These are phyloP conservation scores for Hyaloperonospora brassicae DNA, from an alignment of 352 stramenopile species.

Conservation along the genomic window DNA sequence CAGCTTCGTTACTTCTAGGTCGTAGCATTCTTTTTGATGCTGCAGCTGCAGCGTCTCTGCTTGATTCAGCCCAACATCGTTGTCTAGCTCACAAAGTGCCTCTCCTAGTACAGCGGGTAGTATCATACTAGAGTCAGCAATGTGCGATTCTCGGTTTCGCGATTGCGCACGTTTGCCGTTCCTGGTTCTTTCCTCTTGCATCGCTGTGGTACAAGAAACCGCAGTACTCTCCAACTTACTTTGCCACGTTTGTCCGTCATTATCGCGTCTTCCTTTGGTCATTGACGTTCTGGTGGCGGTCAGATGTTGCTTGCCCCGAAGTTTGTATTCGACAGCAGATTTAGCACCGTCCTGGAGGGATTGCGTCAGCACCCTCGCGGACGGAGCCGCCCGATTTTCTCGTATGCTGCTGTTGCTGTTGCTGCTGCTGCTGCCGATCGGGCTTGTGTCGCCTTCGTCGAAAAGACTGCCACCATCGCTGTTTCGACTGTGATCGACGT, in stretches of 20 bases:
- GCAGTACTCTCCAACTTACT: conserved; percentile 7
- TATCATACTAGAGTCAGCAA: conserved; percentile 17
- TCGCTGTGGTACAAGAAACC: conserved; percentile 2
- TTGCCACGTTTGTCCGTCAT: not conserved
- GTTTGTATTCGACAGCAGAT: conserved; percentile 24
- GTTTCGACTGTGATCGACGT: conserved; percentile 7
- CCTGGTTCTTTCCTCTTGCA: conserved; percentile 8
- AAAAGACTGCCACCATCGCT: not conserved
- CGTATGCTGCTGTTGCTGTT: conserved; percentile 3
- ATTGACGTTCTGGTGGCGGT: conserved; percentile 1
- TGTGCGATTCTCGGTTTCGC: conserved; percentile 6
- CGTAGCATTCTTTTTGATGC: conserved; percentile 57
- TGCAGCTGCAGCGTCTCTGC: conserved; percentile 71
- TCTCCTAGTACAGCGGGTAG: conserved; percentile 71
- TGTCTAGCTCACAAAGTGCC: conserved; percentile 68
- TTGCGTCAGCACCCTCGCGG: not conserved
- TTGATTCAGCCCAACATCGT: conserved; percentile 83
- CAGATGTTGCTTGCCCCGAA: conserved; percentile 18
- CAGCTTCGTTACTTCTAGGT: conserved; percentile 56
- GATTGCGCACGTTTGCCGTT: conserved; percentile 4
- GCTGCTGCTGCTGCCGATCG: not conserved
- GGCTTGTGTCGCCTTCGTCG: conserved; percentile 6
- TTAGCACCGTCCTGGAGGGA: conserved; percentile 17
- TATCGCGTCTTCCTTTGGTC: conserved; percentile 8
- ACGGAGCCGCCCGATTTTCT: not conserved